These are phyloP conservation scores for Alopecurus myosuroides DNA, from an alignment of 176 grass and related monocot genomes.

Conservation along the genomic window DNA sequence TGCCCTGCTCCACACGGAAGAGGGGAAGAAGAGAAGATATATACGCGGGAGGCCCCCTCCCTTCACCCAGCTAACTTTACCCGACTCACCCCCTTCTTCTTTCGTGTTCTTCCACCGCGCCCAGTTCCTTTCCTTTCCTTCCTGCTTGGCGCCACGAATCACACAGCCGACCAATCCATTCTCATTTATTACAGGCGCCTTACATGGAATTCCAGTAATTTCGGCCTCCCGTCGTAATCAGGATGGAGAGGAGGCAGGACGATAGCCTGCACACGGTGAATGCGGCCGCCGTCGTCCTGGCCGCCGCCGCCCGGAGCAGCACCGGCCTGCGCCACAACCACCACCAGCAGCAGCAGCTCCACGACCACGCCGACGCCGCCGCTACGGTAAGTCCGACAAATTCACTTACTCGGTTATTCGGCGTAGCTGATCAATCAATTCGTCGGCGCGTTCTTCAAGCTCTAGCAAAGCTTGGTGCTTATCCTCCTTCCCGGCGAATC, in stretches of 20 bases:
- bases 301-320: constrained; percentile 29
- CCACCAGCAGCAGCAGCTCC: neutral
- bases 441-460: neutral
- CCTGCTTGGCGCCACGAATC: no score
- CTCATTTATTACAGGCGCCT: no score
- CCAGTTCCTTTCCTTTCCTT: no score
- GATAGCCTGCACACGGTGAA: constrained; percentile 49
- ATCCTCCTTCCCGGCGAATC: neutral
- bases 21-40: neutral
- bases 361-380: neutral
- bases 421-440: neutral
- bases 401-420: neutral
- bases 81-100: neutral
- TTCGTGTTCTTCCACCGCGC: neutral
- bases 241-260: constrained; percentile 11
- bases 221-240: no score
- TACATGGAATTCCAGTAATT: neutral
- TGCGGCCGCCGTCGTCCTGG: constrained; percentile 58
- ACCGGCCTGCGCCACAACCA: neutral
- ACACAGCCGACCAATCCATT: no score
- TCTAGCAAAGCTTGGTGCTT: neutral
- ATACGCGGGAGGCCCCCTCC: neutral
- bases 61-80: neutral
- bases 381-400: neutral
- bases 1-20: neutral